A percentile compares a stretch with the other conserved stretches of the same genome.
These are phyloP conservation scores for Pestalotiopsis sp. DNA, from an alignment of 2,329 filamentous ascomycete species.

Conservation along the genomic window DNA sequence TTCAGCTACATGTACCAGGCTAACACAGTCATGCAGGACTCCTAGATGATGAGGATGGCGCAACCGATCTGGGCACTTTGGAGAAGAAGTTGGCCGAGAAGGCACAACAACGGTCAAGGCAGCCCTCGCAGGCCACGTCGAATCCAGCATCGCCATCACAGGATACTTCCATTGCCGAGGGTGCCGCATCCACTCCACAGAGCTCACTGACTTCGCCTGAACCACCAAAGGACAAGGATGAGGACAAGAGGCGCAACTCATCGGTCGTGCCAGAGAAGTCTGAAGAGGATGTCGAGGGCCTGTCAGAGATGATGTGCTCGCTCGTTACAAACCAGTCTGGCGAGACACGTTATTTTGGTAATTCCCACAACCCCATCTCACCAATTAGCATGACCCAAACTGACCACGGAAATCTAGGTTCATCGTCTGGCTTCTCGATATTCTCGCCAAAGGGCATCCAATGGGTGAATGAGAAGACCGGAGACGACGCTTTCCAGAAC, in stretches of 20 bases:
- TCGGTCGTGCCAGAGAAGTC: conserved; percentile 46
- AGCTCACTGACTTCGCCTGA: conserved; percentile 59
- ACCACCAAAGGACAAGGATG: conserved; percentile 38
- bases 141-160: conserved; percentile 56
- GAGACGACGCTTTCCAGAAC: conserved; percentile 90
- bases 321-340: conserved; percentile 93
- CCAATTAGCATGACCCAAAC: not conserved
- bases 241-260: conserved; percentile 38
- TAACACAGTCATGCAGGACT: conserved; percentile 55
- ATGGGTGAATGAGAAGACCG: conserved; percentile 98
- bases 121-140: conserved; percentile 50
- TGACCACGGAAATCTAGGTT: conserved; percentile 56
- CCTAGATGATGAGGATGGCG: conserved; percentile 82
- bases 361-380: conserved; percentile 22
- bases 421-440: conserved; percentile 96
- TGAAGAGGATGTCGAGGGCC: conserved; percentile 74
- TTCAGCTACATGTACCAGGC: conserved; percentile 11
- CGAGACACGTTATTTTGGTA: conserved; percentile 95
- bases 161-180: conserved; percentile 45
- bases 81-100: conserved; percentile 74
- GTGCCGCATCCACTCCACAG: conserved; percentile 48
- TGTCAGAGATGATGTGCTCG: conserved; percentile 99
- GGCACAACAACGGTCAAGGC: conserved; percentile 48
- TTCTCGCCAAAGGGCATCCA: conserved; percentile 98
- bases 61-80: conserved; percentile 83